Evolutionary conservation across 2,329 filamentous ascomycete species (phyloP).

Genomic region (Fusarium pseudograminearum): DNA sequence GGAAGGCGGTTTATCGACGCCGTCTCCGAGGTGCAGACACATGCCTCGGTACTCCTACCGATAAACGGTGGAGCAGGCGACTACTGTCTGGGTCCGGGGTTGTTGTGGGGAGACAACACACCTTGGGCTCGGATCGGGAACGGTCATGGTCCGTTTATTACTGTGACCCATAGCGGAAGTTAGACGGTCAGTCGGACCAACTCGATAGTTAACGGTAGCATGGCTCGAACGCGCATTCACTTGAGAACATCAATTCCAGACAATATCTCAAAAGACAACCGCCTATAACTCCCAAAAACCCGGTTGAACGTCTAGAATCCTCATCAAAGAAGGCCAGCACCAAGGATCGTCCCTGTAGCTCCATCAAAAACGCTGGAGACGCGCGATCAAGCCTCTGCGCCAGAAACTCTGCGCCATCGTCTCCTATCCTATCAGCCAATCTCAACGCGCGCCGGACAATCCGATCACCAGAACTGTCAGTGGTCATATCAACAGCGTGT

Average conservation of each 20-base stretch:
- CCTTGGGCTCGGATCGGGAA: neutral
- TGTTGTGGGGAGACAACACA: constrained; percentile 17
- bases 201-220: constrained; percentile 23
- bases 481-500: constrained; percentile 26
- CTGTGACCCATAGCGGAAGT: constrained; percentile 12
- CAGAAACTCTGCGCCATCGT: constrained; percentile 21
- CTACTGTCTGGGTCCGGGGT: constrained; percentile 17
- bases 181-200: constrained; percentile 3
- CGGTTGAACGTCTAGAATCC: neutral
- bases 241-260: constrained; percentile 33
- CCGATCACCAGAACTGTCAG: constrained; percentile 15
- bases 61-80: constrained; percentile 41
- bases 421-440: constrained; percentile 40
- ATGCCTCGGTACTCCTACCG: constrained; percentile 46
- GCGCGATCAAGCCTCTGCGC: constrained; percentile 21
- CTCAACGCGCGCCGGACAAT: constrained; percentile 24
- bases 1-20: constrained; percentile 11
- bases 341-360: neutral
- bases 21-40: constrained; percentile 38
- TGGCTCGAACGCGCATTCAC: constrained; percentile 36
- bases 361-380: neutral
- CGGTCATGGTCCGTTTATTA: constrained; percentile 25
- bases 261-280: constrained; percentile 29
- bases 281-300: constrained; percentile 7
- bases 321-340: neutral